Evolutionary conservation across 805 yeast genomes (phyloP).

Genomic region (Jamesozyma spencerorum): DNA sequence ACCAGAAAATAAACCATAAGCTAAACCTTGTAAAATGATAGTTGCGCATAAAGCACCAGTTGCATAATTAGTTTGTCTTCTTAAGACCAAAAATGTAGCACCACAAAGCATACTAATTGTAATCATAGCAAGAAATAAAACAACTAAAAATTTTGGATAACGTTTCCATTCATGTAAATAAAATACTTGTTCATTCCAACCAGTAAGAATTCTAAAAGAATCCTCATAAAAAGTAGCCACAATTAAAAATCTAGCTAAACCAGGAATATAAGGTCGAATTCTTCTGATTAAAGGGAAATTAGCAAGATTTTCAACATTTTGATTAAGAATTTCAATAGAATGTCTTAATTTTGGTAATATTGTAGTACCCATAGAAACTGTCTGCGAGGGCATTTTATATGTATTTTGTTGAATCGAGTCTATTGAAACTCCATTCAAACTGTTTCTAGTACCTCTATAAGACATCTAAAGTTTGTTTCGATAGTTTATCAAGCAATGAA

Average conservation of each 20-base stretch:
- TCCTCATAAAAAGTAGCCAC: constrained; percentile 94
- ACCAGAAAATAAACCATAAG: constrained; percentile 80
- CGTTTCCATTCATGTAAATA: constrained; percentile 75
- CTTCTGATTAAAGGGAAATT: constrained; percentile 39
- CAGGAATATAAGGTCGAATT: constrained; percentile 71
- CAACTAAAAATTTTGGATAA: constrained; percentile 67
- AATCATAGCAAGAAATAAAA: constrained; percentile 53
- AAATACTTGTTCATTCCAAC: constrained; percentile 86
- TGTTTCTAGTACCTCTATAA: neutral
- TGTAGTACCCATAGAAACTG: neutral
- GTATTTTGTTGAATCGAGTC: neutral
- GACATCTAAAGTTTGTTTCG: neutral
- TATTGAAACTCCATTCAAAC: neutral
- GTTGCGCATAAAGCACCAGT: constrained; percentile 61
- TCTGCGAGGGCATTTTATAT: neutral
- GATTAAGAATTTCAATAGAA: neutral
- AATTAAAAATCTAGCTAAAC: constrained; percentile 79
- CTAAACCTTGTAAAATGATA: constrained; percentile 77
- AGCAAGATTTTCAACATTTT: constrained; percentile 33
- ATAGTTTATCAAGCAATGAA: too few species aligned
- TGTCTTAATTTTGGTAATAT: neutral
- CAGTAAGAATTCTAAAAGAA: constrained; percentile 69
- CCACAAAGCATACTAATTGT: constrained; percentile 65
- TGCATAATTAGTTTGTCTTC: constrained; percentile 63
- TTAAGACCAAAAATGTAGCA: constrained; percentile 60